phyloP scores from a whole-genome alignment of 2,329 filamentous ascomycete species.

The Monilinia aucupariae region DNA sequence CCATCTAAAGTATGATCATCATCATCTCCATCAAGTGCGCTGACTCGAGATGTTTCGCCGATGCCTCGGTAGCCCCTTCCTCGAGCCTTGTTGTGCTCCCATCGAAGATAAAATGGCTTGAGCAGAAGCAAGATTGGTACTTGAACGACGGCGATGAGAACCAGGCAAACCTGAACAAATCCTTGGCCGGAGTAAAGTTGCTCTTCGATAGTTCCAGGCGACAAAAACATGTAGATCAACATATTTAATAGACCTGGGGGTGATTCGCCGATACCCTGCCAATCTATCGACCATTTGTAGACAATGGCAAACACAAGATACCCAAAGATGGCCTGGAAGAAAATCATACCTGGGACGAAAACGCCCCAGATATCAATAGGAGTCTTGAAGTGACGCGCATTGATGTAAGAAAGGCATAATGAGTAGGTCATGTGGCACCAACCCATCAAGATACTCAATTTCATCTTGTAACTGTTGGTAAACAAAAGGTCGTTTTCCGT shows the following conservation, averaged over 20 bases:
- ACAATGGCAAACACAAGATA: slow-evolving; percentile 91
- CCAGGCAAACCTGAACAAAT: slow-evolving; percentile 66
- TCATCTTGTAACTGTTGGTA: slow-evolving; percentile 99
- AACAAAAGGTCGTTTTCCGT: slow-evolving; percentile 94
- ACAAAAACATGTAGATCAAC: slow-evolving; percentile 99
- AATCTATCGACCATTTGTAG: slow-evolving; percentile 96
- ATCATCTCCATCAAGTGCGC: slow-evolving; percentile 85
- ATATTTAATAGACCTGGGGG: slow-evolving; percentile 94
- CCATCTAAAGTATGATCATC: slow-evolving; percentile 63
- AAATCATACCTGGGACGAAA: slow-evolving; percentile 97
- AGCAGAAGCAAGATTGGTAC: slow-evolving; percentile 89
- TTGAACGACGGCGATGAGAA: slow-evolving; percentile 77
- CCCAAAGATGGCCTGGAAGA: slow-evolving; percentile 98
- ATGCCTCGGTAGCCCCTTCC: slow-evolving; percentile 89
- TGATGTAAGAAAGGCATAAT: slow-evolving; percentile 85
- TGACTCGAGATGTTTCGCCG: slow-evolving; percentile 81
- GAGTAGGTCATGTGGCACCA: slow-evolving; percentile 99
- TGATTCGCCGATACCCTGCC: slow-evolving; percentile 56
- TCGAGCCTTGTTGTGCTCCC: slow-evolving; percentile 85
- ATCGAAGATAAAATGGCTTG: slow-evolving; percentile 92
- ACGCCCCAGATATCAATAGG: slow-evolving; percentile 96
- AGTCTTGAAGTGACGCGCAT: slow-evolving; percentile 89
- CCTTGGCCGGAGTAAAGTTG: slow-evolving; percentile 74
- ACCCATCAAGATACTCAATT: slow-evolving; percentile 94
- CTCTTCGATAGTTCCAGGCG: slow-evolving; percentile 69